Evolutionary conservation across 768 basidiomycete species (phyloP), one percentile per base, ranked within the genome.

Genomic region (Stropharia rugosoannulata): DNA sequence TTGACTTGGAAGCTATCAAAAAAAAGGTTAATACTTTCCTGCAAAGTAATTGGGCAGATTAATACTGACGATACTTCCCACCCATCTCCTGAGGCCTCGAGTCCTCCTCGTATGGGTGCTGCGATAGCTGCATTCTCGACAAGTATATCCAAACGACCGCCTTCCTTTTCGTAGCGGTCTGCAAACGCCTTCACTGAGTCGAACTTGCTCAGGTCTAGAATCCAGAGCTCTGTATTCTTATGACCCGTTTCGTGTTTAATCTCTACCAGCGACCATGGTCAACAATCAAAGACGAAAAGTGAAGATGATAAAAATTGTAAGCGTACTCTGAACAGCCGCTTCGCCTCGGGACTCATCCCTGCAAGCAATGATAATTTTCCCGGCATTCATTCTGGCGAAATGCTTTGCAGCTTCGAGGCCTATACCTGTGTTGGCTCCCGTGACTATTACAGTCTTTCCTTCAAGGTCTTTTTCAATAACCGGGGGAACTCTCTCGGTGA

Each of bases 381-480:
- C 70, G n/a, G 78, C 69, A 35, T 71, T 70, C 78, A 79, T 77
- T 4, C 56, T 27, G 0, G 78, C 78, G 44, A 81, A 76, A 50
- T 80, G 75, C 52, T 74, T 77, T 4, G 74, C 65, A 0, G 79
- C 72, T 58, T 80, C 79, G 35, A 77, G 70, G 0, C 80, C 80
- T 2, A 81, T 58, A 1, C 80, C 84, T 22, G 72, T 70, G 57
- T 85, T 85, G 3, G 82, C 77, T 7, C 75, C 75, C 16, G 74
- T 70, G 29, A 85, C 73, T 16, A 83, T 54, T 16, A 83, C 71
- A 4, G 77, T 79, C 61, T 78, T 80, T 6, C 75, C 77, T 9
- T 64, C 61, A 18, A 83, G 66, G 55, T 79, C 73, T 0, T 61
- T 68, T 2, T 62, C 59, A 16, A 68, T 66, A 2, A 76, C 69